Evolutionary conservation across 768 basidiomycete species (phyloP), one percentile per base, ranked within the genome.

Genomic region (Termitomyces eurrhizus): DNA sequence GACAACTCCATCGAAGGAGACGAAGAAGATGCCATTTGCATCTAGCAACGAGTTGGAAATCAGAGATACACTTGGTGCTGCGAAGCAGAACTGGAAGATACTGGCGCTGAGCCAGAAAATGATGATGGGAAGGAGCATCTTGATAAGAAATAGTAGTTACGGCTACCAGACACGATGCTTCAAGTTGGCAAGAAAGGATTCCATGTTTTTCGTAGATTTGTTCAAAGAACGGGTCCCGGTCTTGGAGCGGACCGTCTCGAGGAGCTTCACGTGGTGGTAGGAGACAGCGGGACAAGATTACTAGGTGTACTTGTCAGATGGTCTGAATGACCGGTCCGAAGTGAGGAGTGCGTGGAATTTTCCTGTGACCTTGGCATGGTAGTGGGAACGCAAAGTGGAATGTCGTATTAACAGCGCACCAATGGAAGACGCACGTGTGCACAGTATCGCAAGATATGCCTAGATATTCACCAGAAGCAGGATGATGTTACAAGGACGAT

Each of bases 1-100:
- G n/a, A n/a, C n/a, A n/a, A n/a, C n/a, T n/a, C n/a, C n/a, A n/a
- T 81, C 79, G 56, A 72, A 81, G 1, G 78, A 79, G 49, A 80
- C 66, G 60, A 80, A 80, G 65, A 75, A 81, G 45, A 80, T 69
- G 11, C 78, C 77, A 42, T 73, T 72, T 0, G 72, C 24, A 57
- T 81, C 79, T 14, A 80, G 72, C 32, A 71, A 65, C 13, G 70
- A 73, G 60, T 77, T 78, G 9, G 73, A 70, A 32, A 75, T 65
- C 32, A 77, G 64, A n/a, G 76, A 75, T 32, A 80, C 77, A 4
- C 62, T 69, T 18, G 78, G 79, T 18, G 75, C 79, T n/a, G 75
- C 77, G 4, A 59, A 53, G 51, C 63, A 64, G 18, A 58, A 48
- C 6, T 58, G 55, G 24, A 64, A 53, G 57, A 67, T 32, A 45